These are phyloP conservation scores for Protomyces inundatus DNA, from an alignment of 1,139 yeast species.

Conservation along the genomic window DNA sequence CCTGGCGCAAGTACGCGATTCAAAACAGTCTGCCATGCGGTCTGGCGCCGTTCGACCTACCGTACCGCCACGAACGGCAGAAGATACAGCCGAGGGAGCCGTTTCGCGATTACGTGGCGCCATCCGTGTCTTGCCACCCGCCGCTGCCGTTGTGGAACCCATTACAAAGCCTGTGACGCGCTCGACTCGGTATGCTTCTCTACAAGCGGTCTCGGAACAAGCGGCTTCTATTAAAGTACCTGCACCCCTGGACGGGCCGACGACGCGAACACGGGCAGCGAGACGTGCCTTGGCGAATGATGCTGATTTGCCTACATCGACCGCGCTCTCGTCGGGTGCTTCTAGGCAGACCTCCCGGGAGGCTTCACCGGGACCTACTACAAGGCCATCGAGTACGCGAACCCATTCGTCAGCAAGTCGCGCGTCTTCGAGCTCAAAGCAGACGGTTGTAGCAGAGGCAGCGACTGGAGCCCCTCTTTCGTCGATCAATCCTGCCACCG, in stretches of 20 bases:
- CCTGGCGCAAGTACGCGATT: neutral
- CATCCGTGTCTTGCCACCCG: neutral
- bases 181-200: constrained; percentile 3
- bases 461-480: neutral
- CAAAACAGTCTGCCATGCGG: neutral
- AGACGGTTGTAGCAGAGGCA: too few species aligned
- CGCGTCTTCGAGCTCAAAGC: neutral
- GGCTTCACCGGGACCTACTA: neutral
- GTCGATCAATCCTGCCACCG: neutral
- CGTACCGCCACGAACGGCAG: neutral
- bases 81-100: neutral
- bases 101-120: constrained; percentile 9
- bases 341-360: neutral
- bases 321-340: too few species aligned
- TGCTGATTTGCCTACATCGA: neutral
- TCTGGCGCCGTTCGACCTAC: neutral
- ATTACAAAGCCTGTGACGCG: constrained; percentile 2
- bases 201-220: neutral
- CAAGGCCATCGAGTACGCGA: neutral
- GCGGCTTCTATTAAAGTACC: neutral
- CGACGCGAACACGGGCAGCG: neutral
- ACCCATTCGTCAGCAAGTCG: neutral
- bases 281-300: neutral
- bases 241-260: neutral
- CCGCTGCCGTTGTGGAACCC: neutral